phyloP scores from a whole-genome alignment of 768 basidiomycete genomes.

The Kwoniella bestiolae region DNA sequence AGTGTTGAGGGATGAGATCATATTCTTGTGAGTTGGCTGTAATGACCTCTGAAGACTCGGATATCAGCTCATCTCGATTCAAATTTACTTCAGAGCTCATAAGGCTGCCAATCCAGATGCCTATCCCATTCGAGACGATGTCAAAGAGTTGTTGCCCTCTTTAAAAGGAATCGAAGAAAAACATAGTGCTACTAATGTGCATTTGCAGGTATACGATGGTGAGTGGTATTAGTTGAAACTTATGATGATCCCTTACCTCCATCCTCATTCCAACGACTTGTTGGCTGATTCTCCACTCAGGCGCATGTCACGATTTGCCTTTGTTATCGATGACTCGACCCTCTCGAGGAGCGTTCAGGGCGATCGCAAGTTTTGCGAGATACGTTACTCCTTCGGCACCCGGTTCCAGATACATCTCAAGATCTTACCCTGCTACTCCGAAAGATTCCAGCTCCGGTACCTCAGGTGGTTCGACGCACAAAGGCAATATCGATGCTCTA shows the following conservation, averaged over 20 bases:
- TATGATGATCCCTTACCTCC: no score
- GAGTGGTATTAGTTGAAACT: no score
- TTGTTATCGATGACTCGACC: slow-evolving; percentile 64
- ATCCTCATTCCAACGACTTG: no score
- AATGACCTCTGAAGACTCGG: no score
- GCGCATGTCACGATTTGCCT: slow-evolving; percentile 78
- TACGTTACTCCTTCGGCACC: slow-evolving; percentile 54
- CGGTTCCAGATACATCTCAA: slow-evolving; percentile 28
- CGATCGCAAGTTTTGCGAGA: slow-evolving; percentile 58
- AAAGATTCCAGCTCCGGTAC: background rate
- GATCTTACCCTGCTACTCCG: slow-evolving; percentile 3
- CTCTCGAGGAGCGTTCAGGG: slow-evolving; percentile 58
- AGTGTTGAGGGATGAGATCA: slow-evolving; percentile 86
- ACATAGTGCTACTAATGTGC: slow-evolving; percentile 71
- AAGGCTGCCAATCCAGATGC: slow-evolving; percentile 82
- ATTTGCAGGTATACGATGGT: slow-evolving; percentile 92
- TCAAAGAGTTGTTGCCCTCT: slow-evolving; percentile 59
- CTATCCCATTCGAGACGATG: slow-evolving; percentile 68
- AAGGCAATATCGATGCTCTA: no score
- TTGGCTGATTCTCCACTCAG: slow-evolving; percentile 57
- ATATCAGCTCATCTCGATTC: no score
- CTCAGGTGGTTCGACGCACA: background rate
- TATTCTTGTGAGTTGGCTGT: slow-evolving; percentile 70
- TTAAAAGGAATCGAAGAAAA: slow-evolving; percentile 55
- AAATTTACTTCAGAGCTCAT: slow-evolving; percentile 76